Conservation (phyloP, 2,329 filamentous ascomycete genomes). For the Lasiodiplodia gonubiensis region DNA sequence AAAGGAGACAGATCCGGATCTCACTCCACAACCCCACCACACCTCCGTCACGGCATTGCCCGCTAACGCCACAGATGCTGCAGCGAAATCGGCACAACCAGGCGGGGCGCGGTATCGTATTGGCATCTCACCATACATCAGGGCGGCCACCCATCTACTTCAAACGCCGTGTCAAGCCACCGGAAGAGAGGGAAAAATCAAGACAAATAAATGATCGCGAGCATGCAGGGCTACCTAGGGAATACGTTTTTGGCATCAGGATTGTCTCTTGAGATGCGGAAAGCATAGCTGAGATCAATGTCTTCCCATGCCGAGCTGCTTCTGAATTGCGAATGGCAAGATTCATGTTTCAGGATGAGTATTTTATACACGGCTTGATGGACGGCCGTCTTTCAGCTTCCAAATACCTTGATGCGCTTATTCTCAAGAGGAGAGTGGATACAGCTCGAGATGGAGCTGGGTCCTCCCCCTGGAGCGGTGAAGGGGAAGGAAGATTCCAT, state of each 20-base stretch:
- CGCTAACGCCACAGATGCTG: neutral
- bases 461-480: neutral
- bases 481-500: neutral
- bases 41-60: neutral
- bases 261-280: neutral
- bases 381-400: neutral
- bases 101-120: neutral
- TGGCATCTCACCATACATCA: neutral
- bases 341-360: neutral
- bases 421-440: neutral
- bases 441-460: neutral
- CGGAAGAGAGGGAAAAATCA: neutral
- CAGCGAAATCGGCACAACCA: neutral
- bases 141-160: neutral
- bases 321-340: neutral
- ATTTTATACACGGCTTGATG: neutral
- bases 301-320: neutral
- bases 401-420: neutral
- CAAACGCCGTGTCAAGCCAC: neutral
- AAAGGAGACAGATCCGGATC: neutral
- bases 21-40: neutral
- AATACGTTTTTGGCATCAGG: neutral
- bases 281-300: neutral
- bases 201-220: neutral
- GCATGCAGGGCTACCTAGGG: neutral